Base-by-base conservation (phyloP, 305 asterid genomes). In the Coffea humblotiana region DNA sequence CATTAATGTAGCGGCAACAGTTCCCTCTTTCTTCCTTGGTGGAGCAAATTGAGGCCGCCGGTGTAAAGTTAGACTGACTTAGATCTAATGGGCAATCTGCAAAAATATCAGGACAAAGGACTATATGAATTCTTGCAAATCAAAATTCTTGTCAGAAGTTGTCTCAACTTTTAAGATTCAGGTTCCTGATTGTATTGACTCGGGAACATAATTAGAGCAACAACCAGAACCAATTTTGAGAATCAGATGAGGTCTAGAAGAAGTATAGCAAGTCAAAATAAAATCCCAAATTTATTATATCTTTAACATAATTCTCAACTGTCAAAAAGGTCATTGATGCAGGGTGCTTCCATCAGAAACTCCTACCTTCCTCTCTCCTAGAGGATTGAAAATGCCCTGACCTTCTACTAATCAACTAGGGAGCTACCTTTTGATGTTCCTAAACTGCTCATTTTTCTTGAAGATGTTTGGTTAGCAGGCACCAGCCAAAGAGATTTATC, bases 51-150 rank as follows among this genome's bases (percentile, higher is more conserved):
- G 96, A 87, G 76, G 96, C 94, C 47, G 94, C 97, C 77, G 76
- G 87, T 6, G 97, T 92, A 82, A 94, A 91, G 89, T 96, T 94
- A 27, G 98, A 87, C 27, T 85, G 78, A 58, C 91, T 88, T 77
- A 94, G 88, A 83, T 93, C 94, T 89, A 96, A 88, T 5, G 98
- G 99, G 84, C 98, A 96, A 81, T 87, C 99, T 96, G 94, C 90
- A 87, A 69, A 54, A 52, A 76, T 61, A 68, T 75, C 72, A 84
- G 76, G 45, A 78, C 52, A 77, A 37, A 48, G 27, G 45, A 45
- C 63, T 47, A 51, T 21, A 35, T 37, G 69, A 68, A 64, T 67
- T 56, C 23, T 66, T 78, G 77, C 43, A 63, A 63, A 21, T 35
- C 58, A 70, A 43, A 56, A 47, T 35, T 25, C 16, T 60, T 64